Conservation (phyloP, 768 basidiomycete genomes). For the Tricholoma hemisulphureum region DNA sequence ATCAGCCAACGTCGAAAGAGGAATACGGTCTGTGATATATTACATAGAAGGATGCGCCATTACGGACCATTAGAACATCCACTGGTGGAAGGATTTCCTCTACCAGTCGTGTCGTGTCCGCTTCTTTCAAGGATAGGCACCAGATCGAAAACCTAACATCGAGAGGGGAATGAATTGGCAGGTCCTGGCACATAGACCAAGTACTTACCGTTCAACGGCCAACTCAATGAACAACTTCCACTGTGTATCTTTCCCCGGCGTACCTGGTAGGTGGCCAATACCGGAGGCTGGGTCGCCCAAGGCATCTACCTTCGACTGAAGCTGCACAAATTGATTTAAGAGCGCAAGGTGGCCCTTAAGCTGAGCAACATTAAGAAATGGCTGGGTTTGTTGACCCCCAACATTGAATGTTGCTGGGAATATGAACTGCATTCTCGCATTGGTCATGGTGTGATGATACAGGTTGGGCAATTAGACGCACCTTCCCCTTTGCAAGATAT, state of each 20-base stretch:
- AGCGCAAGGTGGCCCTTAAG: slow-evolving; percentile 13
- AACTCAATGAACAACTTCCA: neutral
- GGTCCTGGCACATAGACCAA: neutral
- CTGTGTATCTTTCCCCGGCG: no score
- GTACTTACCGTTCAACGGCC: slow-evolving; percentile 11
- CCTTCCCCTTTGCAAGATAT: no score
- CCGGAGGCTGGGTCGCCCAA: neutral
- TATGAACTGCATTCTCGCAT: neutral
- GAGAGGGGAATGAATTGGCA: neutral
- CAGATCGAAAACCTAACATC: slow-evolving; percentile 11
- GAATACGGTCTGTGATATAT: neutral
- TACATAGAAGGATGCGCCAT: neutral
- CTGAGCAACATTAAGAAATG: slow-evolving; percentile 5
- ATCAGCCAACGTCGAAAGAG: neutral
- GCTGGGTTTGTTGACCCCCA: slow-evolving; percentile 1
- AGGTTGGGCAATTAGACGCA: no score
- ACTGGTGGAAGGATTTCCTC: slow-evolving; percentile 12
- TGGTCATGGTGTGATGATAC: no score
- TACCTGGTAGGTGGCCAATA: no score
- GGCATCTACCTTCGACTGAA: neutral
- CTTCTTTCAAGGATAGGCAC: slow-evolving; percentile 8
- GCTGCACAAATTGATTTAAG: slow-evolving; percentile 5
- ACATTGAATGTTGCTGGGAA: slow-evolving; percentile 9
- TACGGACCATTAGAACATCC: slow-evolving; percentile 17
- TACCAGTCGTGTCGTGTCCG: slow-evolving; percentile 1